phyloP scores from a whole-genome alignment of 768 basidiomycete species.

The Naganishia antarctica region DNA sequence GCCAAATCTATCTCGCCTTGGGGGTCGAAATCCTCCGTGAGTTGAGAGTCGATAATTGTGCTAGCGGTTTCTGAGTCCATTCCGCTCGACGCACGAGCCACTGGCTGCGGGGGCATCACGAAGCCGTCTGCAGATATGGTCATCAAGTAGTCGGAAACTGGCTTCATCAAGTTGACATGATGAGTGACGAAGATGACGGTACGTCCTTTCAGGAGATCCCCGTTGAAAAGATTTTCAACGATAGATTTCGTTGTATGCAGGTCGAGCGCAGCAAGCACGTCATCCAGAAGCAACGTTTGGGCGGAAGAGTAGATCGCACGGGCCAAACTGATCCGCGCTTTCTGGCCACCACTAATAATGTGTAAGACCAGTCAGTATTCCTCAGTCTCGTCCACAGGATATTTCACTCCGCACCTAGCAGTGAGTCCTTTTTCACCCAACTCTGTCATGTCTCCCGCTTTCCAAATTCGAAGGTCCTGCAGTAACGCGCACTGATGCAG shows the following conservation, averaged over 20 bases:
- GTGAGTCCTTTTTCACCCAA: constrained; percentile 67
- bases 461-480: constrained; percentile 55
- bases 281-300: constrained; percentile 62
- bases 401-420: not conserved
- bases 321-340: constrained; percentile 59
- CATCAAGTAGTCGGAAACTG: constrained; percentile 46
- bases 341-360: constrained; percentile 55
- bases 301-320: constrained; percentile 62
- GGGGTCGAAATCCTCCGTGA: too few relatives aligned
- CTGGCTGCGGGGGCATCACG: constrained; percentile 39
- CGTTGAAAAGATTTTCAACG: constrained; percentile 54
- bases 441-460: constrained; percentile 65
- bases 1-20: too few relatives aligned
- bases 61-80: too few relatives aligned
- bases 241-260: constrained; percentile 57
- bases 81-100: too few relatives aligned
- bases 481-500: constrained; percentile 49
- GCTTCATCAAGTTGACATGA: constrained; percentile 47
- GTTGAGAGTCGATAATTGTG: too few relatives aligned
- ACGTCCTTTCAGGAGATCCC: constrained; percentile 55
- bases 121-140: constrained; percentile 41
- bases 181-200: constrained; percentile 57
- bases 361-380: not conserved
- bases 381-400: not conserved
- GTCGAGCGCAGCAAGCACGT: constrained; percentile 64